Percentiles rank a stretch among this genome's conserved stretches.
Conservation (phyloP, 2,329 filamentous ascomycete genomes). For the Aspergillus uvarum region DNA sequence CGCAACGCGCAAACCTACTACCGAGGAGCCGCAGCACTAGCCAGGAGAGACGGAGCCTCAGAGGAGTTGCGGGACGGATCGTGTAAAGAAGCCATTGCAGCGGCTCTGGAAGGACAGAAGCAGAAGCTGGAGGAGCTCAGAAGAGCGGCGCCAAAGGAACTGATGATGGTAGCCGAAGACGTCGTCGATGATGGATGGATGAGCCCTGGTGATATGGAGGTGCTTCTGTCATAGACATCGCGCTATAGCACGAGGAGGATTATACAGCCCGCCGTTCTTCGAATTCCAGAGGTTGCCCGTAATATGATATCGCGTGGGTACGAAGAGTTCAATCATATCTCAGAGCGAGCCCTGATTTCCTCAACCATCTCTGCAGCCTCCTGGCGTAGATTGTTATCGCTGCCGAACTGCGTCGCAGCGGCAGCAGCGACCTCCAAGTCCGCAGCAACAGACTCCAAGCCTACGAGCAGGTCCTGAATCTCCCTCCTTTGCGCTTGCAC, state of each 20-base stretch:
- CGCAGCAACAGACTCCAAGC: slow-evolving; percentile 56
- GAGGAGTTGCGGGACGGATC: slow-evolving; percentile 48
- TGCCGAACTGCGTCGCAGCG: slow-evolving; percentile 42
- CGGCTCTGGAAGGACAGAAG: slow-evolving; percentile 45
- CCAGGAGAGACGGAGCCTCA: slow-evolving; percentile 40
- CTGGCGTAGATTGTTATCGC: slow-evolving; percentile 39
- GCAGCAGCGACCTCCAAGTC: slow-evolving; percentile 56
- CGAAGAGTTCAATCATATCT: slow-evolving; percentile 23
- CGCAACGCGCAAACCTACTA: slow-evolving; percentile 61
- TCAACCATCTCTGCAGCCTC: slow-evolving; percentile 47
- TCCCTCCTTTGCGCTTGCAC: slow-evolving; percentile 57
- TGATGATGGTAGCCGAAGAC: slow-evolving; percentile 48
- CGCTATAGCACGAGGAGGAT: background rate
- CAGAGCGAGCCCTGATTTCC: slow-evolving; percentile 36
- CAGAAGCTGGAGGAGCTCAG: slow-evolving; percentile 41
- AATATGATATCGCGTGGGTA: background rate
- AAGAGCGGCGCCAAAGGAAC: slow-evolving; percentile 35
- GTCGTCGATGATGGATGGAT: slow-evolving; percentile 56
- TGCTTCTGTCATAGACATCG: slow-evolving; percentile 30
- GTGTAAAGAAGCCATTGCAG: slow-evolving; percentile 51
- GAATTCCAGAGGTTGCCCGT: background rate
- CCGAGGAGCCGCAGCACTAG: slow-evolving; percentile 50
- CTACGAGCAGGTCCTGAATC: slow-evolving; percentile 55
- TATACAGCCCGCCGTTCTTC: background rate
- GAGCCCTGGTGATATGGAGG: slow-evolving; percentile 34